Evolutionary conservation across 495 filamentous ascomycete species (phyloP).

Genomic region (Hypoxylon intermedium): DNA sequence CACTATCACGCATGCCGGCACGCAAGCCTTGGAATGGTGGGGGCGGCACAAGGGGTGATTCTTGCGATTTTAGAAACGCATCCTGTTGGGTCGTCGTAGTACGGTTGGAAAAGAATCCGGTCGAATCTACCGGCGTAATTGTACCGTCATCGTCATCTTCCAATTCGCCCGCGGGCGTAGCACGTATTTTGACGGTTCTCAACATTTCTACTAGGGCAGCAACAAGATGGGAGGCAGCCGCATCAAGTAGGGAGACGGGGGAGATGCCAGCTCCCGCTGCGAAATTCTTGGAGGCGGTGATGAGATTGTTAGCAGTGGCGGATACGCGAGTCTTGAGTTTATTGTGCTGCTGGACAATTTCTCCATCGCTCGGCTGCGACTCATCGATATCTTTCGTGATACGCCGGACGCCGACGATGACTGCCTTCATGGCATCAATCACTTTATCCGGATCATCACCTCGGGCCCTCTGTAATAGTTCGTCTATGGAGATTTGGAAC

Average conservation of each 20-base stretch:
- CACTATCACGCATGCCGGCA: constrained; percentile 49
- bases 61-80: constrained; percentile 33
- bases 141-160: constrained; percentile 76
- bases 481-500: constrained; percentile 94
- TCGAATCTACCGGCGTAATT: constrained; percentile 59
- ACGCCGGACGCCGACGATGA: constrained; percentile 78
- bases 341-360: constrained; percentile 55
- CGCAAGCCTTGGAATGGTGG: constrained; percentile 59
- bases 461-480: constrained; percentile 80
- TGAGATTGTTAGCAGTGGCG: constrained; percentile 92
- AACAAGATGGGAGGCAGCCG: constrained; percentile 90
- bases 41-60: constrained; percentile 47
- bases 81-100: constrained; percentile 47
- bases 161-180: constrained; percentile 73
- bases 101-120: constrained; percentile 60
- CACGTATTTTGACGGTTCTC: constrained; percentile 80
- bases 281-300: constrained; percentile 92
- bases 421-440: constrained; percentile 79
- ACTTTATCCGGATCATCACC: constrained; percentile 72
- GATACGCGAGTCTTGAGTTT: constrained; percentile 83
- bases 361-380: constrained; percentile 56
- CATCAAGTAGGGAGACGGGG: constrained; percentile 92
- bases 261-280: constrained; percentile 81
- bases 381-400: constrained; percentile 81
- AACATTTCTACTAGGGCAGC: constrained; percentile 85